phyloP scores from a whole-genome alignment of 192 early-diverging fungal species.

The Gryganskiella cystojenkinii region DNA sequence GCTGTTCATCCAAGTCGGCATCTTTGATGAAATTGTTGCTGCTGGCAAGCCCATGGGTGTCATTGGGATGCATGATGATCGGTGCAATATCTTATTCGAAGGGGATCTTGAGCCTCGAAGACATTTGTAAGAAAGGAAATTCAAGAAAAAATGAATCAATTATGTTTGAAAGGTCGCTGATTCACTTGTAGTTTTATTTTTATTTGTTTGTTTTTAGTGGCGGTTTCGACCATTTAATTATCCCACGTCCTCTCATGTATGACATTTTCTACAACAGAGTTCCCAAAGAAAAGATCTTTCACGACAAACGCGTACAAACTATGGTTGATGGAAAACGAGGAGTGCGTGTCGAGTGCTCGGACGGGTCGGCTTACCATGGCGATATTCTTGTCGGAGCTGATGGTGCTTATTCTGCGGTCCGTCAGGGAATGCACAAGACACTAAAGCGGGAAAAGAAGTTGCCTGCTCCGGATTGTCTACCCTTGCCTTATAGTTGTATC shows the following conservation, averaged over 20 bases:
- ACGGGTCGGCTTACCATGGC: slow-evolving; percentile 11
- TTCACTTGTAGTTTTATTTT: no score
- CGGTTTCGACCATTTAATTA: background rate
- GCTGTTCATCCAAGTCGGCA: slow-evolving; percentile 1
- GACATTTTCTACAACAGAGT: background rate
- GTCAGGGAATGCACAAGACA: slow-evolving; percentile 12
- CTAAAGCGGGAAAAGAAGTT: background rate
- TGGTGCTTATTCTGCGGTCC: slow-evolving; percentile 18
- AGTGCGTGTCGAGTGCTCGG: background rate
- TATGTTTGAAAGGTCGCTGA: background rate
- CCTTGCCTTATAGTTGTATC: background rate
- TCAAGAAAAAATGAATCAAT: background rate
- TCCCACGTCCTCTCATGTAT: background rate
- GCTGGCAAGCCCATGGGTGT: no score
- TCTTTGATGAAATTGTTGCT: background rate
- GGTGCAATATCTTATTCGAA: no score
- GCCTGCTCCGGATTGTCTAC: background rate
- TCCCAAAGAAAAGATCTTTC: background rate
- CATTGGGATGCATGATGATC: no score
- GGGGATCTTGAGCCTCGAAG: no score
- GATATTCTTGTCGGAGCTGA: slow-evolving; percentile 33
- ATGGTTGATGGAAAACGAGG: slow-evolving; percentile 3
- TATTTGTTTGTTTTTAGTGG: no score
- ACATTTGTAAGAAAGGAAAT: no score
- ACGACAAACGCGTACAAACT: slow-evolving; percentile 2